phyloP scores from a whole-genome alignment of 305 asterid genomes.

The Andrographis paniculata region DNA sequence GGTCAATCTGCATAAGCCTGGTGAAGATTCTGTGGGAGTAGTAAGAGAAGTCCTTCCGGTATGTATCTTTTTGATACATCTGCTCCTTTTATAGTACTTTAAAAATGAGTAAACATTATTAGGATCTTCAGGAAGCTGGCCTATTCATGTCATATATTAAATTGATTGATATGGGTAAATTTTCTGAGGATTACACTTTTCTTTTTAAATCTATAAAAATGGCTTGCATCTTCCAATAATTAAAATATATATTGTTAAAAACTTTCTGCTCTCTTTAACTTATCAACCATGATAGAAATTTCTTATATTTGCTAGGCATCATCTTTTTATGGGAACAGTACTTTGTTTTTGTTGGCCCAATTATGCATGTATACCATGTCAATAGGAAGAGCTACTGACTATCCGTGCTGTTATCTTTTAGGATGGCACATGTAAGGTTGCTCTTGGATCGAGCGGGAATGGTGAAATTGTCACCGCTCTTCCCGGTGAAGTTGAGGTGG shows the following conservation, averaged over 20 bases:
- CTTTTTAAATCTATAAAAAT: too few relatives aligned
- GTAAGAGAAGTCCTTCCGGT: constrained; percentile 78
- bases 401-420: constrained; percentile 18
- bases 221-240: too few relatives aligned
- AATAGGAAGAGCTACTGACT: constrained; percentile 3
- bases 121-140: background rate
- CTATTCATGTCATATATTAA: too few relatives aligned
- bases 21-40: constrained; percentile 71
- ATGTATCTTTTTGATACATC: constrained; percentile 17
- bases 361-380: background rate
- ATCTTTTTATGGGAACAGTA: background rate
- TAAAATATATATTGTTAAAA: too few relatives aligned
- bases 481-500: constrained; percentile 62
- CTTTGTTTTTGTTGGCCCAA: background rate
- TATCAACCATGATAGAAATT: too few relatives aligned
- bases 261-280: too few relatives aligned
- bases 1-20: constrained; percentile 70
- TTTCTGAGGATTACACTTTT: too few relatives aligned
- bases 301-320: too few relatives aligned
- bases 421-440: constrained; percentile 86
- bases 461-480: constrained; percentile 59
- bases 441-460: constrained; percentile 67
- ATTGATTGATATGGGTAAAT: too few relatives aligned
- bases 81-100: background rate
- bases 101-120: too few relatives aligned